Conservation (phyloP, 1,284 basidiomycete species). For the Agroathelia rolfsii region DNA sequence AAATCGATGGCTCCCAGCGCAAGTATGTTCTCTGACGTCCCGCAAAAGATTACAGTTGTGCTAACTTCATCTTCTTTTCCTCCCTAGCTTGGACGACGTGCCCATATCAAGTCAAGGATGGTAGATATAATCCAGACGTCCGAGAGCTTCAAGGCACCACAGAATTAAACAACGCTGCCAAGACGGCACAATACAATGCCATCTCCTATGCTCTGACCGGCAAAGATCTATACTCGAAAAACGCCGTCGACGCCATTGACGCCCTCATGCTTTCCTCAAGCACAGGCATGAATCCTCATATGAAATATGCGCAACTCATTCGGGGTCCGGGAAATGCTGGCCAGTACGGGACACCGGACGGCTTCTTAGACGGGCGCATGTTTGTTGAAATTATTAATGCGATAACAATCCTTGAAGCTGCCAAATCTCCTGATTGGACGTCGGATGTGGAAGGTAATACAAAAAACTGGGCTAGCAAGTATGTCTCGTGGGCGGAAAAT, state of each 20-base stretch:
- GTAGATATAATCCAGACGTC: slow-evolving; percentile 52
- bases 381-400: slow-evolving; percentile 45
- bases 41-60: slow-evolving; percentile 11
- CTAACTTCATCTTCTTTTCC: background rate
- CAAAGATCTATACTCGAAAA: slow-evolving; percentile 26
- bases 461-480: slow-evolving; percentile 35
- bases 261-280: slow-evolving; percentile 39
- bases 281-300: slow-evolving; percentile 52
- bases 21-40: slow-evolving; percentile 22
- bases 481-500: slow-evolving; percentile 38
- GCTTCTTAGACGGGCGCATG: slow-evolving; percentile 45
- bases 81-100: slow-evolving; percentile 46
- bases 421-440: slow-evolving; percentile 36
- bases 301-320: slow-evolving; percentile 52
- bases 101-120: slow-evolving; percentile 40
- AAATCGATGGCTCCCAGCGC: slow-evolving; percentile 30
- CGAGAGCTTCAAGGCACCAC: slow-evolving; percentile 35
- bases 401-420: slow-evolving; percentile 32
- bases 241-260: slow-evolving; percentile 31
- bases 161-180: slow-evolving; percentile 33
- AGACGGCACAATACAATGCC: slow-evolving; percentile 44
- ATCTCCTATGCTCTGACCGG: slow-evolving; percentile 35
- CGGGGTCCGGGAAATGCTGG: slow-evolving; percentile 41
- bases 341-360: slow-evolving; percentile 41
- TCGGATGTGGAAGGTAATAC: slow-evolving; percentile 29